Base-by-base conservation (phyloP, 108 stramenopile genomes). In the Seminavis robusta region DNA sequence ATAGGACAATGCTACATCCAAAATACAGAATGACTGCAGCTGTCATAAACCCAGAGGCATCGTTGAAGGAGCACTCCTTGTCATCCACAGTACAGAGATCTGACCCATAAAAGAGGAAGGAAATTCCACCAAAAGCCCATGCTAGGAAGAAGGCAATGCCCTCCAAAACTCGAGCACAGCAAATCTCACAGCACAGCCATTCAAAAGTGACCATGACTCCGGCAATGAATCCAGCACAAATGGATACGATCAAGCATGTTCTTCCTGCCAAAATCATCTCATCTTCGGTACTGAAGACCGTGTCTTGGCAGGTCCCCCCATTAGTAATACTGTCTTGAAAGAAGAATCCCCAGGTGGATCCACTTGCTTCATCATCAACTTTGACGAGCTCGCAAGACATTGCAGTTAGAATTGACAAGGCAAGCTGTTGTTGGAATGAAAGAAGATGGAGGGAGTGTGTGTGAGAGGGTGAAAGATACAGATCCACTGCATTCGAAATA, bases 101-200 rank as follows among this genome's bases (percentile, higher is more conserved):
- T 51, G 31, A 49, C 48, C 56, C 7, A 51, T 49, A 24, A 27
- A 38, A n/a, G n/a, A n/a, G n/a, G n/a, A n/a, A n/a, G n/a, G n/a
- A n/a, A n/a, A n/a, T n/a, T 9, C 60, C 25, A 41, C 48, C 48
- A 21, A 51, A 5, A 25, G 42, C 19, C 65, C 65, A 66, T 11
- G 56, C 48, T 4, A 33, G 47, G 1, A 34, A 32, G 57, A 66
- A 66, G 16, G 56, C 56, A 1, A 57, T 0, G 0, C 65, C 65
- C 39, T 56, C 56, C 1, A 66, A 2, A 19, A 47, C 50, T 32
- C 56, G 48, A 20, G 65, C 65, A 56, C 65, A 66, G 15, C 48
- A 51, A n/a, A 66, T 28, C 30, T 57, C 56, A 56, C 65, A 66
- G 32, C 19, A 33, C 2, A 56, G 16, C 65, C 65, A 66, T 43